phyloP scores from a whole-genome alignment of 148 eudicot genomes.

The Persicaria maculosa region DNA sequence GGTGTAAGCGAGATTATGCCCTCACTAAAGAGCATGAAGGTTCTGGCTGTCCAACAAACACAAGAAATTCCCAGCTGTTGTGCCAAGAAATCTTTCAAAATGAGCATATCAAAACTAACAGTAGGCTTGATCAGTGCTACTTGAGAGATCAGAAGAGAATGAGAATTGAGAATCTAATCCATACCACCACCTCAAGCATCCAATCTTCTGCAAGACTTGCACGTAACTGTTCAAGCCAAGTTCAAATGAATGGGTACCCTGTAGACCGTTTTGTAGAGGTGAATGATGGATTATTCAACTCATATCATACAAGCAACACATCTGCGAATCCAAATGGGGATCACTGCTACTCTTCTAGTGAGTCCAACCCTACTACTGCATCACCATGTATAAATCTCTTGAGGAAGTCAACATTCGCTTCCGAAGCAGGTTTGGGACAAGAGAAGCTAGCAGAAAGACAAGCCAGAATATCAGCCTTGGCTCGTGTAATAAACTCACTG shows the following conservation, averaged over 20 bases:
- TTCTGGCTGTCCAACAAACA: slow-evolving; percentile 7
- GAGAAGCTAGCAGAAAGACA: slow-evolving; percentile 17
- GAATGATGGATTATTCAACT: slow-evolving; percentile 13
- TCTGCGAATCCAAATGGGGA: not conserved
- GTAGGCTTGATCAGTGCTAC: slow-evolving; percentile 14
- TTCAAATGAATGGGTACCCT: slow-evolving; percentile 1
- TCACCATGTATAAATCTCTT: slow-evolving; percentile 11
- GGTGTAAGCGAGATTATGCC: slow-evolving; percentile 24
- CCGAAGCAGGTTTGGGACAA: slow-evolving; percentile 18
- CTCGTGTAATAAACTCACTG: slow-evolving; percentile 13
- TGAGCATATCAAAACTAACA: slow-evolving; percentile 7
- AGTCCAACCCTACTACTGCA: not conserved
- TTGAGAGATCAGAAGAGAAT: slow-evolving; percentile 24
- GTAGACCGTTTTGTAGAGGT: slow-evolving; percentile 12
- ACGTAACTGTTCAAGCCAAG: slow-evolving; percentile 14
- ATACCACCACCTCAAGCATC: slow-evolving; percentile 11
- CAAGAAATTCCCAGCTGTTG: slow-evolving; percentile 17
- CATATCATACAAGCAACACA: slow-evolving; percentile 4
- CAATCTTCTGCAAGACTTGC: not conserved
- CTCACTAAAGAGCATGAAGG: slow-evolving; percentile 12
- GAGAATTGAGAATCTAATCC: slow-evolving; percentile 18
- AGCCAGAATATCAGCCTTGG: slow-evolving; percentile 11
- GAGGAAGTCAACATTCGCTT: slow-evolving; percentile 17
- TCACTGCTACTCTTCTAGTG: not conserved
- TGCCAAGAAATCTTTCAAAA: slow-evolving; percentile 17